phyloP scores from a whole-genome alignment of 345 rosid genomes.

The Gossypium arboreum region DNA sequence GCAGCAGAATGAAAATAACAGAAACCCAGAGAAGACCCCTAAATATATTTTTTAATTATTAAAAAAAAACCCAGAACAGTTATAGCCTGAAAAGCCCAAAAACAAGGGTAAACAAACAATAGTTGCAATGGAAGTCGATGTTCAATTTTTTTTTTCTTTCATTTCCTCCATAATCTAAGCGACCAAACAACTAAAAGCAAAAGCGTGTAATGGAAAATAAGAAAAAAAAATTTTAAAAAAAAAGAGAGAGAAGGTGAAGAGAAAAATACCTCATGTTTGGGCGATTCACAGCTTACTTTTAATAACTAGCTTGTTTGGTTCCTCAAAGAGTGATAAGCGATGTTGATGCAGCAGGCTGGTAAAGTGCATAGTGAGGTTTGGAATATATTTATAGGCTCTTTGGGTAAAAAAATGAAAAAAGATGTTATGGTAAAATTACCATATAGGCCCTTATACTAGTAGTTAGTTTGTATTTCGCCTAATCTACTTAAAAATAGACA shows the following conservation, averaged over 20 bases:
- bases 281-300: background rate
- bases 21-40: background rate
- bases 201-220: background rate
- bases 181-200: background rate
- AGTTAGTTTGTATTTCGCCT: too few species aligned
- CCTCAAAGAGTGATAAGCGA: background rate
- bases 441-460: too few species aligned
- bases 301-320: background rate
- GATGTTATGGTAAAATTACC: too few species aligned
- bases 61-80: background rate
- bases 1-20: background rate
- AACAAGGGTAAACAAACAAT: background rate
- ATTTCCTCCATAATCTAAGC: constrained; percentile 12
- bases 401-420: too few species aligned
- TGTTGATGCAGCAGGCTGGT: background rate
- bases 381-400: background rate
- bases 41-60: background rate
- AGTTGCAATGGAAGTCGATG: background rate
- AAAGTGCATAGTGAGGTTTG: background rate
- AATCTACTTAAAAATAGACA: too few species aligned
- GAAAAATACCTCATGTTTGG: background rate
- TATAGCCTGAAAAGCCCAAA: background rate
- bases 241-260: background rate
- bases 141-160: background rate
- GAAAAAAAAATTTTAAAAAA: background rate